A percentile compares a stretch with the other conserved stretches of the same genome.
Evolutionary conservation across 345 rosid genomes (phyloP).

Genomic region (Abelmoschus esculentus): DNA sequence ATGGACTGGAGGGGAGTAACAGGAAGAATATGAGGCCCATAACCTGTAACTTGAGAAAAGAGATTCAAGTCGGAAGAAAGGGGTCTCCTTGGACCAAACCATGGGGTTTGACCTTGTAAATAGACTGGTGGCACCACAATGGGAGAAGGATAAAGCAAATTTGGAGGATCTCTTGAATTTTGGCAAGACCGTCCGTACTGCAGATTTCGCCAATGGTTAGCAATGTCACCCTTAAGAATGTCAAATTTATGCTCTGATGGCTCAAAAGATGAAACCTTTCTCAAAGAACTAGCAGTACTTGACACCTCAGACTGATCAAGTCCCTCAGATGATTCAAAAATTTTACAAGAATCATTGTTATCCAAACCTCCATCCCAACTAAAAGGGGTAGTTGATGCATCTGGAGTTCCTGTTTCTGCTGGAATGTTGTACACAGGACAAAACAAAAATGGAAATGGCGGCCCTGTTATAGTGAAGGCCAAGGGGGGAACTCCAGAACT

Average conservation of each 20-base stretch:
- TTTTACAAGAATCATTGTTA: slow-evolving; percentile 44
- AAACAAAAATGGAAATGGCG: slow-evolving; percentile 75
- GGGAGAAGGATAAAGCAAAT: slow-evolving; percentile 46
- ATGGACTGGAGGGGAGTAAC: slow-evolving; percentile 61
- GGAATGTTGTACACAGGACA: slow-evolving; percentile 50
- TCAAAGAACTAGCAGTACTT: slow-evolving; percentile 35
- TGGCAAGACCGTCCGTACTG: slow-evolving; percentile 88
- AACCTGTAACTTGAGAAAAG: slow-evolving; percentile 48
- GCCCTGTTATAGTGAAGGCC: slow-evolving; percentile 69
- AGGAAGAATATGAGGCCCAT: slow-evolving; percentile 59
- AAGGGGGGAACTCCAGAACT: slow-evolving; percentile 43
- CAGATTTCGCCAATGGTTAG: slow-evolving; percentile 85
- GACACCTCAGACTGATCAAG: slow-evolving; percentile 48
- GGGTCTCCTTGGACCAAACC: slow-evolving; percentile 89
- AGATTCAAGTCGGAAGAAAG: slow-evolving; percentile 41
- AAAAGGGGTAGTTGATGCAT: slow-evolving; percentile 48
- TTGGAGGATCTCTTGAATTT: slow-evolving; percentile 33
- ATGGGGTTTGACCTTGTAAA: slow-evolving; percentile 63
- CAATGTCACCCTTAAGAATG: slow-evolving; percentile 79
- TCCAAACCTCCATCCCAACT: slow-evolving; percentile 47
- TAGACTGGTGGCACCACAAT: slow-evolving; percentile 56
- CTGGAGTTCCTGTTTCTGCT: slow-evolving; percentile 43
- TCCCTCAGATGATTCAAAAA: slow-evolving; percentile 44
- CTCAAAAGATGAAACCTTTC: slow-evolving; percentile 37
- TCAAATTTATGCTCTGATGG: slow-evolving; percentile 52